phyloP scores from a whole-genome alignment of 2,329 filamentous ascomycete species.

The Colletotrichum tropicicola region DNA sequence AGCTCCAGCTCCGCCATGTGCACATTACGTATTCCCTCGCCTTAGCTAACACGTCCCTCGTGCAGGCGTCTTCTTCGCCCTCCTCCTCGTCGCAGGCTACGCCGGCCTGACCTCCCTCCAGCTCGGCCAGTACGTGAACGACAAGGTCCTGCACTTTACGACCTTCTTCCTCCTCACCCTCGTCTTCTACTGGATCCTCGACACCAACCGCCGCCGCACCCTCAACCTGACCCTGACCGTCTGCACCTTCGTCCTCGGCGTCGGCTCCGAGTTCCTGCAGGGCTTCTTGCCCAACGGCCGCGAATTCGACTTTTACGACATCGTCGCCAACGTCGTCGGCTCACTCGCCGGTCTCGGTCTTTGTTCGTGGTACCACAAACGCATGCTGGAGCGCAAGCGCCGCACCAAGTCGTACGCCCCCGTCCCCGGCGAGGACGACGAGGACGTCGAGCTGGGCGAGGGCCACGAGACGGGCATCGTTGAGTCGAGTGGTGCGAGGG shows the following conservation, averaged over 20 bases:
- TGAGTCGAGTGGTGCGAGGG: slow-evolving; percentile 31
- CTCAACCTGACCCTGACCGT: slow-evolving; percentile 84
- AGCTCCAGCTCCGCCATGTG: slow-evolving; percentile 1
- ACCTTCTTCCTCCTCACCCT: slow-evolving; percentile 92
- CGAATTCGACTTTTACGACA: slow-evolving; percentile 81
- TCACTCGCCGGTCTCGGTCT: slow-evolving; percentile 76
- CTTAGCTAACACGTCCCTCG: slow-evolving; percentile 25
- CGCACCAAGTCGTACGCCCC: slow-evolving; percentile 76
- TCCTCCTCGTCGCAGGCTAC: slow-evolving; percentile 81
- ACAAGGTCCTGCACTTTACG: slow-evolving; percentile 87
- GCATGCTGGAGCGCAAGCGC: slow-evolving; percentile 91
- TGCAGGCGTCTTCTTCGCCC: slow-evolving; percentile 72
- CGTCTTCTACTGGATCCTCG: slow-evolving; percentile 95
- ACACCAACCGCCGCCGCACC: slow-evolving; percentile 86
- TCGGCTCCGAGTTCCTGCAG: slow-evolving; percentile 82
- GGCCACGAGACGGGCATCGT: slow-evolving; percentile 74
- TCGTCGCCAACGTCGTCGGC: slow-evolving; percentile 87
- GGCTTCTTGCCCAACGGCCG: slow-evolving; percentile 78
- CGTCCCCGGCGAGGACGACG: slow-evolving; percentile 70
- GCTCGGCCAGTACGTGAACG: slow-evolving; percentile 71
- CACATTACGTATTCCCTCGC: not conserved
- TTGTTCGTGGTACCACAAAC: slow-evolving; percentile 91
- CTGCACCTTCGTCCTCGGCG: slow-evolving; percentile 76
- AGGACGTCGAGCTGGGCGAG: slow-evolving; percentile 82
- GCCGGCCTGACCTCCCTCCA: slow-evolving; percentile 77